Evolutionary conservation across 495 filamentous ascomycete species (phyloP), one percentile per base, ranked within the genome.

Genomic region (Penicillium subrubescens): DNA sequence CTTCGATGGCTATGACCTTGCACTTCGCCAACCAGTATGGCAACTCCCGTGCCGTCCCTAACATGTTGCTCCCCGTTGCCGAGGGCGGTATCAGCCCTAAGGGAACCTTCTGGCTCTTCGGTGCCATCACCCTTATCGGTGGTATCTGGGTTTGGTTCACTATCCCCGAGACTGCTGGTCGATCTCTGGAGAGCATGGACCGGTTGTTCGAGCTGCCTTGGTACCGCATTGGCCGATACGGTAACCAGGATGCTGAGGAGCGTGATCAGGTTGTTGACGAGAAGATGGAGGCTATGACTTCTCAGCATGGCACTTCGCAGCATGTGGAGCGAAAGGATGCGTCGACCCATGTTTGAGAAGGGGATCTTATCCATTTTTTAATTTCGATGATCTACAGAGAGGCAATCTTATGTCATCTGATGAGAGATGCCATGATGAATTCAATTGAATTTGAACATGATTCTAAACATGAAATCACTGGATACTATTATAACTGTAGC

Each of bases 21-120:
- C 89, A 92, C 70, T 91, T 90, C 71, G 88, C 79, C 41, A 90
- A 90, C 65, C 89, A 92, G 73, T 91, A 91, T 63, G 89, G 89
- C 43, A 90, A 89, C 71, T 79, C 87, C 3, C 78, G 80, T 11
- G 79, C 80, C 0, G 77, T 81, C 6, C 70, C 85, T 75, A 84
- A 86, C 61, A 88, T 90, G 86, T 79, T 65, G 52, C 67, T 73
- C 7, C 39, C 82, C 79, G 74, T 81, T 65, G 27, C 78, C 63
- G 10, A 80, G 60, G 71, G 89, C 12, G 80, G 80, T 14, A 79
- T 81, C 41, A 71, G 66, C 14, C 80, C 79, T 37, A 73, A 76
- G 69, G 80, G 79, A 46, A 92, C 90, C 73, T 90, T 92, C 72
- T 87, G 88, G 83, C 90, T 83, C 73, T 92, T 91, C 75, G 77